A percentile compares a stretch with the other conserved stretches of the same genome.
Evolutionary conservation across 108 stramenopile genomes (phyloP).

Genomic region (Aurantiochytrium sp.): DNA sequence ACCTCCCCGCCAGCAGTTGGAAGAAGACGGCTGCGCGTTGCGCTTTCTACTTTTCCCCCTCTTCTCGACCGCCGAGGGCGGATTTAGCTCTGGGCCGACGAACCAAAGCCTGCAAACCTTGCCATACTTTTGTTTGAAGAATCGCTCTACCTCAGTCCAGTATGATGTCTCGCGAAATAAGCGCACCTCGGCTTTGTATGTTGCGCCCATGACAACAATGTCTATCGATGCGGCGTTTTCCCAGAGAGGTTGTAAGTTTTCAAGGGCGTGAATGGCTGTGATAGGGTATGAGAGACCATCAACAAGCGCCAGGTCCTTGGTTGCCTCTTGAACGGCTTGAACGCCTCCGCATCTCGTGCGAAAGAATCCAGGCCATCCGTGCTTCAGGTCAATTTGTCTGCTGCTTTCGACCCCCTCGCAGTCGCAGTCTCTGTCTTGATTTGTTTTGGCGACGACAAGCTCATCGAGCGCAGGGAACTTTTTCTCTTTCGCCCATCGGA

Average conservation of each 20-base stretch:
- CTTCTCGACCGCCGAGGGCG: too few species aligned
- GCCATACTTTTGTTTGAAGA: not conserved
- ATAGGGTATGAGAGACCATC: not conserved
- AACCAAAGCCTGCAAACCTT: not conserved
- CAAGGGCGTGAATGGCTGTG: not conserved
- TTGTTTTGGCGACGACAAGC: not conserved
- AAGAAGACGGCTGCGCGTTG: not conserved
- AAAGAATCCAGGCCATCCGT: not conserved
- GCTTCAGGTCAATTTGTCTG: not conserved
- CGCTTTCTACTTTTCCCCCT: not conserved
- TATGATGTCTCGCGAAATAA: not conserved
- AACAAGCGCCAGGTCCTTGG: not conserved
- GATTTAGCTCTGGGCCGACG: not conserved
- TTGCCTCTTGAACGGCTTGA: not conserved
- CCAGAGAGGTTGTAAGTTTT: not conserved
- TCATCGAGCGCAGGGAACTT: not conserved
- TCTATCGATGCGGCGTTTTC: not conserved
- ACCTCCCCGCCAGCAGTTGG: not conserved
- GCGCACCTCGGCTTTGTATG: not conserved
- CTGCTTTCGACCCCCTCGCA: not conserved
- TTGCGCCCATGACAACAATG: not conserved
- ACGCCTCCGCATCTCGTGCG: not conserved
- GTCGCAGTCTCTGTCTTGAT: not conserved
- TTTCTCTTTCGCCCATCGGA: not conserved
- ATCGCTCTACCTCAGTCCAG: not conserved